These are phyloP conservation scores for Ottelia alismoides DNA, from an alignment of 106 monocot genomes.

Conservation along the genomic window DNA sequence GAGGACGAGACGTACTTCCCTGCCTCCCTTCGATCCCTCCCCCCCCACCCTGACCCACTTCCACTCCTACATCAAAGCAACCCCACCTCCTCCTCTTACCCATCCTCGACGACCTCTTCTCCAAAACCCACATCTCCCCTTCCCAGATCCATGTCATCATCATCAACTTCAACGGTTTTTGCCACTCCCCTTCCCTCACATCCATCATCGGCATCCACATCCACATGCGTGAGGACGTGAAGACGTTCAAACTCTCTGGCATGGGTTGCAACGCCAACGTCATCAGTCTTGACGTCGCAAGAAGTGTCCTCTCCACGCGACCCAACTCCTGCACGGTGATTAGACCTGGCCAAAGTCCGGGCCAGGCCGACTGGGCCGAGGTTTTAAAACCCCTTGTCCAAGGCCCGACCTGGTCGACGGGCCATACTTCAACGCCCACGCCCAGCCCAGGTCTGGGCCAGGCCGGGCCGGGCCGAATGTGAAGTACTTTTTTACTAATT, in stretches of 20 bases:
- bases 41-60: conserved; percentile 15
- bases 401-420: no score
- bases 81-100: conserved; percentile 39
- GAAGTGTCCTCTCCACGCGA: conserved; percentile 1
- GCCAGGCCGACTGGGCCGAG: no score
- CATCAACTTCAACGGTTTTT: conserved; percentile 60
- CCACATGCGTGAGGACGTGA: conserved; percentile 33
- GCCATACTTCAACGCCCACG: no score
- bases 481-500: no score
- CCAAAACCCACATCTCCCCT: conserved; percentile 25
- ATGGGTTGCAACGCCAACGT: conserved; percentile 61
- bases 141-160: conserved; percentile 31
- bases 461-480: no score
- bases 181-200: conserved; percentile 34
- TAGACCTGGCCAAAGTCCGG: no score
- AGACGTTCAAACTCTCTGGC: conserved; percentile 37
- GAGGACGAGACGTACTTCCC: conserved; percentile 63
- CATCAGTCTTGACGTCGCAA: conserved; percentile 34
- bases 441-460: no score
- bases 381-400: no score
- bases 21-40: conserved; percentile 30
- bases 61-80: conserved; percentile 24
- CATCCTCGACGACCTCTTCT: conserved; percentile 36
- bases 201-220: conserved; percentile 29
- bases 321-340: conserved; percentile 16